These are phyloP conservation scores for Penicillium sp. DNA, from an alignment of 2,329 filamentous ascomycete genomes.

Conservation along the genomic window DNA sequence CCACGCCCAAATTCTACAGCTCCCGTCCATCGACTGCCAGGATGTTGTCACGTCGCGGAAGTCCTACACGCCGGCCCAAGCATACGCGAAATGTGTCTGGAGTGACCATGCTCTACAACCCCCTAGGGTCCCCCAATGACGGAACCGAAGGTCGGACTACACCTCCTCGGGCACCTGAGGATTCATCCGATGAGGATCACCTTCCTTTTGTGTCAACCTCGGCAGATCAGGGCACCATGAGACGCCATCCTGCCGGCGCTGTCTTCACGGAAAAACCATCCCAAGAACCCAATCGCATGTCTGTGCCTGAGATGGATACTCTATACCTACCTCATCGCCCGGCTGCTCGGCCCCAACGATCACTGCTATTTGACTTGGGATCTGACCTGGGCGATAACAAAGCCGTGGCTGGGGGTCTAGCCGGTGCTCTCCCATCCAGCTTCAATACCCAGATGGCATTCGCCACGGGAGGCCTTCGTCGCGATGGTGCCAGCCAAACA, in stretches of 20 bases:
- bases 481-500: slow-evolving; percentile 44
- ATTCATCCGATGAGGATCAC: slow-evolving; percentile 33
- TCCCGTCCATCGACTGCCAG: slow-evolving; percentile 43
- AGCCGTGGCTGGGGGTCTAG: slow-evolving; percentile 56
- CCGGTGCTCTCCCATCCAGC: slow-evolving; percentile 63
- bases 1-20: slow-evolving; percentile 32
- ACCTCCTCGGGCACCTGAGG: slow-evolving; percentile 19
- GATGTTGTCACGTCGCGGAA: slow-evolving; percentile 32
- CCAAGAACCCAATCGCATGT: slow-evolving; percentile 49
- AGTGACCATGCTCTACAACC: slow-evolving; percentile 79
- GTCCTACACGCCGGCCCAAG: slow-evolving; percentile 33
- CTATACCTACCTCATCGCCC: slow-evolving; percentile 46
- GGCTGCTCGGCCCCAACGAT: slow-evolving; percentile 48
- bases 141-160: slow-evolving; percentile 25
- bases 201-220: slow-evolving; percentile 35
- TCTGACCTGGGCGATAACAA: slow-evolving; percentile 64
- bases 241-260: slow-evolving; percentile 31
- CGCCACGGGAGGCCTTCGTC: slow-evolving; percentile 57
- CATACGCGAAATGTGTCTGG: slow-evolving; percentile 73
- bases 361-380: slow-evolving; percentile 65
- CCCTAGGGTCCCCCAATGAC: slow-evolving; percentile 46
- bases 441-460: slow-evolving; percentile 77
- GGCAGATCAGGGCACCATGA: slow-evolving; percentile 41
- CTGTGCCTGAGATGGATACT: slow-evolving; percentile 51
- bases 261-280: slow-evolving; percentile 54